phyloP scores from a whole-genome alignment of 2,329 filamentous ascomycete genomes.

The Penicillium vulpinum region DNA sequence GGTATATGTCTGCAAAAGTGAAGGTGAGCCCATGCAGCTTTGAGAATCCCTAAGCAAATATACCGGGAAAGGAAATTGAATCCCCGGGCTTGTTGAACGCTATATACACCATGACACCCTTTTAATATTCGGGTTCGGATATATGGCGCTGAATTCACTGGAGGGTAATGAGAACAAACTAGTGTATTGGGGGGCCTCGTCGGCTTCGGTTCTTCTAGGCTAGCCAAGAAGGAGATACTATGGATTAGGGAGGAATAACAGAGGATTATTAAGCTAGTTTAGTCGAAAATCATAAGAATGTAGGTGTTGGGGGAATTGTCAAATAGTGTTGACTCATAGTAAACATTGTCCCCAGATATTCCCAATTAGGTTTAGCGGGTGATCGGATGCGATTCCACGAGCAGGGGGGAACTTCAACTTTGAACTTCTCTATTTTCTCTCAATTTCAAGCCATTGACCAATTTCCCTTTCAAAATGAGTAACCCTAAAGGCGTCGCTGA shows the following conservation, averaged over 20 bases:
- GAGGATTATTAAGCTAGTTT: background rate
- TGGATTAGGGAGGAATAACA: fast-evolving
- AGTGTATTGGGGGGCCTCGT: background rate
- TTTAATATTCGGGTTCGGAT: background rate
- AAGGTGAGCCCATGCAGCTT: background rate
- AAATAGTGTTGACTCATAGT: conserved; percentile 5
- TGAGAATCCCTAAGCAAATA: background rate
- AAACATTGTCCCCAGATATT: conserved; percentile 12
- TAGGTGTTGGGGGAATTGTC: background rate
- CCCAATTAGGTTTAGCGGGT: conserved; percentile 13
- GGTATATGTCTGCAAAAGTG: too few relatives aligned
- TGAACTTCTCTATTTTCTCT: conserved; percentile 4
- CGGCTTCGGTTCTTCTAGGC: background rate
- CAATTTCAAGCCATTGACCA: conserved; percentile 12
- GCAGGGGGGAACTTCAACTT: conserved; percentile 6
- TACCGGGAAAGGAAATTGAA: background rate
- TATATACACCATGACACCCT: background rate
- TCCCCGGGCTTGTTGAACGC: background rate
- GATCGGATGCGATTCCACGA: conserved; percentile 9
- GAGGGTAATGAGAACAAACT: too few relatives aligned
- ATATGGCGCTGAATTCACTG: too few relatives aligned
- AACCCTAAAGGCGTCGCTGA: conserved; percentile 42
- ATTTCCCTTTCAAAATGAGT: conserved; percentile 33
- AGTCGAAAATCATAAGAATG: background rate
- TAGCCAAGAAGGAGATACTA: background rate